A percentile compares a stretch with the other conserved stretches of the same genome.
These are phyloP conservation scores for Brassica rapa DNA, from an alignment of 345 rosid genomes.

Conservation along the genomic window DNA sequence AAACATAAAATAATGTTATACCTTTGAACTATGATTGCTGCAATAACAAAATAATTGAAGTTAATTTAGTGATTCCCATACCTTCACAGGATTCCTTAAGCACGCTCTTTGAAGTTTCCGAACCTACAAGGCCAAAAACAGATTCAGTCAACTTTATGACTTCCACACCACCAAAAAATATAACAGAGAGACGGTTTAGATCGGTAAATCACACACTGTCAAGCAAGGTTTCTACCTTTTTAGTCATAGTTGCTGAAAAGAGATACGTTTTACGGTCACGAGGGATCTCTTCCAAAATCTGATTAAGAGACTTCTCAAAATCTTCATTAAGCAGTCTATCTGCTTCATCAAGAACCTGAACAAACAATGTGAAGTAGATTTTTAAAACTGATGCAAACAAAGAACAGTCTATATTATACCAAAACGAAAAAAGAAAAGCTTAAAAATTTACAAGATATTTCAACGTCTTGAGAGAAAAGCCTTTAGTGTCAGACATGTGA, in stretches of 20 bases:
- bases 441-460: conserved; percentile 68
- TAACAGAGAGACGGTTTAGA: neutral
- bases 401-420: neutral
- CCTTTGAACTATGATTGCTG: neutral
- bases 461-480: conserved; percentile 75
- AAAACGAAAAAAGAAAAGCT: conserved; percentile 5
- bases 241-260: conserved; percentile 98
- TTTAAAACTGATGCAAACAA: neutral
- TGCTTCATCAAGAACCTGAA: conserved; percentile 92
- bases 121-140: conserved; percentile 54
- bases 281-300: conserved; percentile 72
- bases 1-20: conserved; percentile 10
- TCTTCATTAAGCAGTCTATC: conserved; percentile 93
- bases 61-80: conserved; percentile 29
- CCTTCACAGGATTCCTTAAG: conserved; percentile 91
- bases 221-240: conserved; percentile 55
- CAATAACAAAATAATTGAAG: neutral
- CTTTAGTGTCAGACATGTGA: conserved; percentile 84
- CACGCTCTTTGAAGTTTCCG: conserved; percentile 91
- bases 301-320: conserved; percentile 87
- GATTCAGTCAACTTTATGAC: conserved; percentile 5
- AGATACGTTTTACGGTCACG: conserved; percentile 71
- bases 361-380: neutral
- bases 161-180: neutral
- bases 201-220: neutral